Base-by-base conservation (phyloP, 257 asterid species). In the Lantana camara region DNA sequence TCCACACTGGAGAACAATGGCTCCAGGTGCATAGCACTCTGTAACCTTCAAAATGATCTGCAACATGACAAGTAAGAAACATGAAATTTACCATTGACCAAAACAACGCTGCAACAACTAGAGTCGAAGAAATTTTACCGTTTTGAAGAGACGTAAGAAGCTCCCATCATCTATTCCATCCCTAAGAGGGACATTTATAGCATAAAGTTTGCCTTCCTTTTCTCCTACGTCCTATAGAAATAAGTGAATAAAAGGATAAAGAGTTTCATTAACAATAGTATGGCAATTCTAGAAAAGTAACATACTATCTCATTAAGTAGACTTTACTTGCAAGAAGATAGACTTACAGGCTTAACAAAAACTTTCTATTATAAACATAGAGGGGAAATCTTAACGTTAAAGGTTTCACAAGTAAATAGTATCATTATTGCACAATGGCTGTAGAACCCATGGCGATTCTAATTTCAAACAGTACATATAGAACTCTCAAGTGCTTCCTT, bases 1-100 rank as follows among this genome's bases (percentile, higher is more conserved):
- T 69, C 99, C 99, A 68, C 98, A 94, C 66, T 94, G 98, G 59
- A 94, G 99, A 69, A 94, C 99, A 58, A 94, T 94, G 11, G 95
- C 99, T 70, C 96, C 98, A n/a, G 99, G 99, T 68, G 66, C 72
- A 78, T 94, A 94, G 75, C 86, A 84, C 75, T 94, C 99, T 56
- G 83, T 83, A 71, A 94, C 99, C 85, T 86, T 94, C 73, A 80
- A 66, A 68, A 94, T 90, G 61, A 94, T 78, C 99, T 94, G 76
- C 61, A 81, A 52, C 55, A 78, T 23, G 50, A 64, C 67, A 77
- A 15, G 30, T 41, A 50, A 64, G 57, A 70, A 66, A 49, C 30
- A 45, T 66, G 21, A 60, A 57, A 57, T 15, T 66, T 29, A 75
- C 56, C 16, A 49, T 15, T 29, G 52, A 64, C 24, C 38, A 42